Conservation (phyloP, 805 yeast species). For the Ogataea siamensis region DNA sequence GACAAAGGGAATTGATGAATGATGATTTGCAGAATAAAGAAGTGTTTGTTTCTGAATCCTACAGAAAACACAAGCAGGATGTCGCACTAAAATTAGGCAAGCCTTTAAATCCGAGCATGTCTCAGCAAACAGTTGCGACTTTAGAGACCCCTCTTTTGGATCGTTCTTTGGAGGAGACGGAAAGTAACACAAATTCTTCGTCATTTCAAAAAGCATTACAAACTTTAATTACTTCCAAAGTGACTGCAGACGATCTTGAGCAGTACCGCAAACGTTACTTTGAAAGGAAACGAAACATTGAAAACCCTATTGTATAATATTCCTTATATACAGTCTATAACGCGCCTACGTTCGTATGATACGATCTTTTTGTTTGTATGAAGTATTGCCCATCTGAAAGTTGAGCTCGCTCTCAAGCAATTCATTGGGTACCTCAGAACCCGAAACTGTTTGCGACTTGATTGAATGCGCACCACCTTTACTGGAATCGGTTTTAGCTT, state of each 20-base stretch:
- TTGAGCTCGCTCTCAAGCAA: conserved; percentile 12
- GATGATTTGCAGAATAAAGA: conserved; percentile 39
- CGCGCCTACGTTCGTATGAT: neutral
- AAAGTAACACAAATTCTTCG: neutral
- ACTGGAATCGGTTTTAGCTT: too few relatives aligned
- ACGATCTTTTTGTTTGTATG: neutral
- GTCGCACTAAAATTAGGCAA: conserved; percentile 4
- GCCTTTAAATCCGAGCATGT: neutral
- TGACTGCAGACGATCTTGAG: conserved; percentile 19
- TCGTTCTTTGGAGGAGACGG: neutral
- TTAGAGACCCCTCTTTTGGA: neutral
- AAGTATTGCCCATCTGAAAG: neutral
- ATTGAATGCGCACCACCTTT: too few relatives aligned
- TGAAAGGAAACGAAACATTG: conserved; percentile 12
- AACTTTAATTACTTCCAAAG: conserved; percentile 15
- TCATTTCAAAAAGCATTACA: conserved; percentile 10
- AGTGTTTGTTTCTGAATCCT: conserved; percentile 48
- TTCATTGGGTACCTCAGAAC: neutral
- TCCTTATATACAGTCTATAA: too few relatives aligned
- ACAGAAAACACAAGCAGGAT: conserved; percentile 37
- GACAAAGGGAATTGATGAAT: conserved; percentile 41
- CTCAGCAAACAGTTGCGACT: neutral
- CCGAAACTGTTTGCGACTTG: neutral
- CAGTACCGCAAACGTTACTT: conserved; percentile 23
- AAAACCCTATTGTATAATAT: conserved; percentile 1